These are phyloP conservation scores for Phytophthora pluvialis DNA, from an alignment of 352 stramenopile species.

Conservation along the genomic window DNA sequence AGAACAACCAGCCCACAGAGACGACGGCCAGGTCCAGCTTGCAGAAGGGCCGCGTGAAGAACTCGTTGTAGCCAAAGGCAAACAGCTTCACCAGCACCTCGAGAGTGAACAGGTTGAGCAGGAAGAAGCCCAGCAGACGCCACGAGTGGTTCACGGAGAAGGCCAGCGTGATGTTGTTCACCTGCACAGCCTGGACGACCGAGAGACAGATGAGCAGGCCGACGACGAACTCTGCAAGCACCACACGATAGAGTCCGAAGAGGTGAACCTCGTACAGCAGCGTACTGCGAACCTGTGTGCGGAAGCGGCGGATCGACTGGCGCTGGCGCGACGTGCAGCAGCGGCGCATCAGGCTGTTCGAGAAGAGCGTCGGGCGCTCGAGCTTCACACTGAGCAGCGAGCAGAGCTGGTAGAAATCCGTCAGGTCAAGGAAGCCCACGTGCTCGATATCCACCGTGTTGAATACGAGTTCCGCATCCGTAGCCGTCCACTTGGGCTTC, in stretches of 20 bases:
- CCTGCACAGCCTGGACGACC: constrained; percentile 80
- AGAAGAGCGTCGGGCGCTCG: constrained; percentile 55
- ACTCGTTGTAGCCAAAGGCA: constrained; percentile 77
- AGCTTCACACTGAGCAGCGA: constrained; percentile 78
- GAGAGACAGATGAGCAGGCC: constrained; percentile 78
- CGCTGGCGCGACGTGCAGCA: constrained; percentile 53
- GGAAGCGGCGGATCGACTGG: constrained; percentile 59
- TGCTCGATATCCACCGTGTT: constrained; percentile 81
- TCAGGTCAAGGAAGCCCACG: constrained; percentile 62
- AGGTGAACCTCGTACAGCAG: constrained; percentile 70
- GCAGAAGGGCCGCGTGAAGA: constrained; percentile 83
- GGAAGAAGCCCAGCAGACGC: constrained; percentile 70
- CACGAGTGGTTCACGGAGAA: constrained; percentile 80
- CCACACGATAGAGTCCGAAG: constrained; percentile 69
- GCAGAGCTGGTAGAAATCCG: constrained; percentile 81
- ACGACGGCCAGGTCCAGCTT: constrained; percentile 78
- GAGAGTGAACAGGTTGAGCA: constrained; percentile 77
- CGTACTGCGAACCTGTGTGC: constrained; percentile 54
- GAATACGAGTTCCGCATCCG: constrained; percentile 79
- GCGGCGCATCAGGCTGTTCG: constrained; percentile 49
- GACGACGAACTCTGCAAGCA: constrained; percentile 77
- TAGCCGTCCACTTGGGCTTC: constrained; percentile 75
- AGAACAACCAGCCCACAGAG: constrained; percentile 81
- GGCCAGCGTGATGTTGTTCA: constrained; percentile 83
- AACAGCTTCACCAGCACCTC: constrained; percentile 83